Evolutionary conservation across 1,139 yeast genomes (phyloP), one percentile per base, ranked within the genome.

Genomic region (Petasospora fabianii): DNA sequence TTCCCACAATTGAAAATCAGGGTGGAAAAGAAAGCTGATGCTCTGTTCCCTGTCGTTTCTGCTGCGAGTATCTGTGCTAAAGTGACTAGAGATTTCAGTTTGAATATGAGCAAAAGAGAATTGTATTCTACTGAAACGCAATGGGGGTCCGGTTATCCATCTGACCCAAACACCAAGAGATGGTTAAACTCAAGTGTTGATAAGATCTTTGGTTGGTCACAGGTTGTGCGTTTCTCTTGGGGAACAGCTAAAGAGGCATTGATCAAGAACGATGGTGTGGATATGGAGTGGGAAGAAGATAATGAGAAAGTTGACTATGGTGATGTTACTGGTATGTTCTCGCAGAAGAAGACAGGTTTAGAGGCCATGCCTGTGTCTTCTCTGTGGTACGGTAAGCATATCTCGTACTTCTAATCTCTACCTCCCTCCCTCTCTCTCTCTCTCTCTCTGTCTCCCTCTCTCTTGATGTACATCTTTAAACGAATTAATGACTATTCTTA

Each of bases 21-120:
- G 0, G 98, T 94, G n/a, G 77, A 95, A 13, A 94, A 92, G 57
- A 92, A 92, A 58, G 98, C 98, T 0, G 98, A 94, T 66, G 80
- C 96, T 20, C 58, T 87, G n/a, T 92, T 73, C 58, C 97, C 97
- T 0, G 82, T 88, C 36, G 99, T 94, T 5, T 84, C 95, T 60
- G 86, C 95, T 1, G 99, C 98, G 0, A 84, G 96, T n/a, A 86
- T 92, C 40, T 90, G 92, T 36, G 99, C 99, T 6, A 92, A 92
- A 59, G 98, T 92, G 4, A 87, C 98, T 0, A 74, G 99, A 55
- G 98, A 92, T 60, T 67, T 77, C 38, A 77, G 81, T 35, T 65
- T 92, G 43, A 64, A 20, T 3, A 32, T 30, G 27, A 42, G 48
- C 13, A 52, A 50, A 28, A 30, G 26, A 5, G 43, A 47, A 16